Base-by-base conservation (phyloP, 73 alveolate species). In the Tetrahymena elliotti region DNA sequence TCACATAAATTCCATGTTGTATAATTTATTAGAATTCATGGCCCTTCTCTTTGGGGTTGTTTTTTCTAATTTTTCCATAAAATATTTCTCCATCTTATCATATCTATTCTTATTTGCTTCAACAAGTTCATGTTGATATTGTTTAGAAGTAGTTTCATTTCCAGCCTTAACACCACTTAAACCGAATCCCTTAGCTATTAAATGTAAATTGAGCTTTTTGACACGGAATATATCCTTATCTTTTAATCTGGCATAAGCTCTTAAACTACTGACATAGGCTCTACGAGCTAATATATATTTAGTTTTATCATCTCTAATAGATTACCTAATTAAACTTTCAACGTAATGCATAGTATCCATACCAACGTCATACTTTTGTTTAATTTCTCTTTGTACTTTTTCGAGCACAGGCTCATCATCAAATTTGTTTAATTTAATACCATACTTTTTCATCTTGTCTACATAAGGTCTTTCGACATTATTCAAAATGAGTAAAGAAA, bases 261-360 rank as follows among this genome's bases (percentile, higher is more conserved):
- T 93, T 38, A 97, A 93, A 95, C 96, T 96, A 52, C 98, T 97
- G 20, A 94, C 98, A 95, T 97, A 97, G 68, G 99, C 97, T 94
- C 98, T 97, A 94, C 98, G 84, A 15, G 99, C 97, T 24, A 96
- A 84, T 41, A 94, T 93, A 93, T 95, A 96, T 96, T 95, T 96
- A 92, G 96, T 96, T 93, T 95, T 97, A 93, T 97, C 97, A 52
- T 95, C 84, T 94, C 96, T 95, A n/a, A 97, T 96, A 40, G 94
- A 92, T 95, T 95, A 93, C 83, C 96, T 96, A 33, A 97, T 94
- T 92, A 96, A 93, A 93, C 94, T 94, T 47, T 95, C 96, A 31
- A 97, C 52, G 84, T 96, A 97, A 33, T 94, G 95, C 84, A 96
- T 96, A 47, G 97, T 96, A 94, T 88, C 95, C 92, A 94, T 94